These are phyloP conservation scores for Dichotomopilus funicola DNA, from an alignment of 2,329 filamentous ascomycete genomes.

Conservation along the genomic window DNA sequence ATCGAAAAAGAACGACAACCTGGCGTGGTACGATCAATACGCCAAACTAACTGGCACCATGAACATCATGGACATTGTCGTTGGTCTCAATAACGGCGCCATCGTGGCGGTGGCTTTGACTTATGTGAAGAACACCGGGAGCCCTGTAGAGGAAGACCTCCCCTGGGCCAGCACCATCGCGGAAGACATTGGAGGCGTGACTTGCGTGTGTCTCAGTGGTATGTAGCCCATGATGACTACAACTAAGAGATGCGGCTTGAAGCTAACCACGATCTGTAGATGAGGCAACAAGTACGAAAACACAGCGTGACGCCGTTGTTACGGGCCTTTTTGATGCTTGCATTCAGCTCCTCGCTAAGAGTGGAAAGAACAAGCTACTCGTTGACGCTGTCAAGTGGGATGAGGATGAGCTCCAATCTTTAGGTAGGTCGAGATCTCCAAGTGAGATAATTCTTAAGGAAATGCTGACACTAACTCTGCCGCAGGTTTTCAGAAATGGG, in stretches of 20 bases:
- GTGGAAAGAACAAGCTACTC: slow-evolving; percentile 49
- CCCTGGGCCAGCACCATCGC: slow-evolving; percentile 50
- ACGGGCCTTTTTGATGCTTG: slow-evolving; percentile 49
- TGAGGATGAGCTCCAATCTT: slow-evolving; percentile 42
- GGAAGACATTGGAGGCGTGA: slow-evolving; percentile 48
- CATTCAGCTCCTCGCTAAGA: slow-evolving; percentile 39
- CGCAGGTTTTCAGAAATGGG: slow-evolving; percentile 53
- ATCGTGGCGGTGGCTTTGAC: slow-evolving; percentile 50
- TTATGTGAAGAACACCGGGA: slow-evolving; percentile 43
- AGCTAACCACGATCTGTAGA: slow-evolving; percentile 29
- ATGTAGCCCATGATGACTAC: slow-evolving; percentile 24
- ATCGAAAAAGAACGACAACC: slow-evolving; percentile 39
- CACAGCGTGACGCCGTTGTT: slow-evolving; percentile 43
- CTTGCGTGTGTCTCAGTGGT: slow-evolving; percentile 56
- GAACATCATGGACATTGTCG: slow-evolving; percentile 46
- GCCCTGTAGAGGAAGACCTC: slow-evolving; percentile 42
- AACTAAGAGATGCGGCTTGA: background rate
- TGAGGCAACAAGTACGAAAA: slow-evolving; percentile 37
- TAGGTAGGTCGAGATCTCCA: slow-evolving; percentile 39
- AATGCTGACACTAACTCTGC: background rate
- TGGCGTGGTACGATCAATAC: slow-evolving; percentile 57
- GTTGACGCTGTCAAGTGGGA: slow-evolving; percentile 49
- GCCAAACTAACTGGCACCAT: slow-evolving; percentile 42
- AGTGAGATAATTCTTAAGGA: background rate
- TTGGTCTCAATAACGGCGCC: slow-evolving; percentile 42